Percentiles rank a stretch among this genome's conserved stretches.
Conservation (phyloP, 441 rosid species). For the Kokia cookei region DNA sequence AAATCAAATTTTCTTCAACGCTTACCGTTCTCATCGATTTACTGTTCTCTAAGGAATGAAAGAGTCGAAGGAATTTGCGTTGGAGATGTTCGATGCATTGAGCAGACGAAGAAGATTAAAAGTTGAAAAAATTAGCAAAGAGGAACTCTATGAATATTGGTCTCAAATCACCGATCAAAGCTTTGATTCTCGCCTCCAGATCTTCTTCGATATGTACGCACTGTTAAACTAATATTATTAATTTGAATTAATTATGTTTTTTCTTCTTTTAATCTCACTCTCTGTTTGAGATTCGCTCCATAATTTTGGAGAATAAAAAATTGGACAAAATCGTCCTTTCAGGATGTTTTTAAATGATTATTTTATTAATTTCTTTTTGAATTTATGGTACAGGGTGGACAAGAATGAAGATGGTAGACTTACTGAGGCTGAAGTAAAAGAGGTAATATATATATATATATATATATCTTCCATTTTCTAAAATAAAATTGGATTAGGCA, state of each 20-base stretch:
- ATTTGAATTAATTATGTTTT: background rate
- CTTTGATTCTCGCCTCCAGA: conserved; percentile 79
- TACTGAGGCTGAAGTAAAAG: conserved; percentile 64
- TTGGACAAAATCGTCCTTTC: conserved; percentile 9
- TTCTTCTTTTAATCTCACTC: background rate
- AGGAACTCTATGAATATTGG: conserved; percentile 69
- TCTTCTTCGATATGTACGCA: conserved; percentile 80
- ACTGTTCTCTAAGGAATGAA: conserved; percentile 42
- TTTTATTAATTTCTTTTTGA: background rate
- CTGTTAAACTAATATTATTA: background rate
- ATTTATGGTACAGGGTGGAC: conserved; percentile 46
- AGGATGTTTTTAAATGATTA: background rate
- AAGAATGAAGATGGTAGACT: conserved; percentile 77
- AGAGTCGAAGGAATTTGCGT: conserved; percentile 63
- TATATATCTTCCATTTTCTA: background rate
- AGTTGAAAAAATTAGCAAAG: conserved; percentile 54
- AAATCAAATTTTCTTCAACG: background rate
- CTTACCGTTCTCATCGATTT: background rate
- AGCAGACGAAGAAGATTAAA: conserved; percentile 56
- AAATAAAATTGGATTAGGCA: background rate
- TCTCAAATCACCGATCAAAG: conserved; percentile 68
- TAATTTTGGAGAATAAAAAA: background rate
- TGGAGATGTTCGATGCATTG: conserved; percentile 63
- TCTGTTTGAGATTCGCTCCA: background rate
- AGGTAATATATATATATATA: conserved; percentile 28